Percentiles rank a stretch among this genome's conserved stretches.
Evolutionary conservation across 805 yeast species (phyloP).

Genomic region (Candida palmyrensis): DNA sequence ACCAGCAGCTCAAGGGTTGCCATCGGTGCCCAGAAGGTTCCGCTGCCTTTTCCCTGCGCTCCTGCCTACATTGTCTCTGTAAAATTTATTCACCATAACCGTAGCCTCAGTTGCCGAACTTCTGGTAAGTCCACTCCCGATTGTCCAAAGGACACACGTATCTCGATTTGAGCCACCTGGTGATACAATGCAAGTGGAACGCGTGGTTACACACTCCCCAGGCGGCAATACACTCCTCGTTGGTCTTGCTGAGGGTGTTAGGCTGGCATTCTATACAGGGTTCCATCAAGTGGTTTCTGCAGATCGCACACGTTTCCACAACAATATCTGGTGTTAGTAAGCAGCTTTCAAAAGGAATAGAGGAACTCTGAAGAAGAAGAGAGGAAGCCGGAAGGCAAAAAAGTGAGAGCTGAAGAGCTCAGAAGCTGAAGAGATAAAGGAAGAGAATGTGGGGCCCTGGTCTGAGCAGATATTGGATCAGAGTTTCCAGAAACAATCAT

Average conservation of each 20-base stretch:
- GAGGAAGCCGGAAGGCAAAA: too few species aligned
- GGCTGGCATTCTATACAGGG: conserved; percentile 97
- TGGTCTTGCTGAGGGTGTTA: conserved; percentile 53
- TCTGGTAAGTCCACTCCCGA: conserved; percentile 73
- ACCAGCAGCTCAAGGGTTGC: too few species aligned
- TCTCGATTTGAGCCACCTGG: conserved; percentile 91
- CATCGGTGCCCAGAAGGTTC: too few species aligned
- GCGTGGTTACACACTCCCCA: conserved; percentile 98
- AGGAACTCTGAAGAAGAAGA: too few species aligned
- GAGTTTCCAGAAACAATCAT: background rate
- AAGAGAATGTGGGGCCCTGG: background rate
- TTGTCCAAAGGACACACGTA: conserved; percentile 96
- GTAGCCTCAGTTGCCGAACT: conserved; percentile 63
- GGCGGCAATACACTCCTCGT: conserved; percentile 85
- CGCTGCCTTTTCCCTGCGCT: too few species aligned
- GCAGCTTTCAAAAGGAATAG: background rate
- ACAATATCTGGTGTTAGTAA: conserved; percentile 52
- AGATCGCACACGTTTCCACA: conserved; percentile 95
- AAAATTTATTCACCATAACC: conserved; percentile 1
- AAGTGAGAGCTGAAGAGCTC: too few species aligned
- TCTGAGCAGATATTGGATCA: background rate
- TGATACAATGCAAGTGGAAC: conserved; percentile 96
- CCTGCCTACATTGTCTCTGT: background rate
- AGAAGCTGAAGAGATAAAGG: too few species aligned
- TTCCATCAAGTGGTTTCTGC: conserved; percentile 97